A percentile compares a stretch with the other conserved stretches of the same genome.
Conservation (phyloP, 1,284 basidiomycete species). For the Ceratobasidium sp. region DNA sequence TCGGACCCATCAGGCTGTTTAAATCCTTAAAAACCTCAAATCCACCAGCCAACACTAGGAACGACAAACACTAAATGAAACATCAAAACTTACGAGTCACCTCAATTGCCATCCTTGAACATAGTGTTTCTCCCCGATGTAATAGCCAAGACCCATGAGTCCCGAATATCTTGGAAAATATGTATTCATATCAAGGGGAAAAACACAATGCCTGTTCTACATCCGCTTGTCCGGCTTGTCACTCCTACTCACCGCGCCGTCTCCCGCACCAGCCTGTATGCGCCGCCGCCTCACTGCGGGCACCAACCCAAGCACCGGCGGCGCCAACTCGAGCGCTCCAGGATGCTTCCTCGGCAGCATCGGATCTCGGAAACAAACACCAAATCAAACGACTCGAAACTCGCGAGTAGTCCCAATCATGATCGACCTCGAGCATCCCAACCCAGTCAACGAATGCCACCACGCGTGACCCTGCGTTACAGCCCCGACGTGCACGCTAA, state of each 20-base stretch:
- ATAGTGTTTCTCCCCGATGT: too few relatives aligned
- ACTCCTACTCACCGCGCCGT: constrained; percentile 12
- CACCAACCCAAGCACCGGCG: constrained; percentile 11
- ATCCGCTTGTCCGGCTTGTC: constrained; percentile 32
- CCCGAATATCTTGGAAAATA: too few relatives aligned
- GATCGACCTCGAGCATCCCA: constrained; percentile 59
- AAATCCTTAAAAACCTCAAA: too few relatives aligned
- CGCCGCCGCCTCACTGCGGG: constrained; percentile 21
- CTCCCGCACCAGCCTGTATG: neutral
- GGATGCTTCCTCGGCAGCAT: constrained; percentile 35
- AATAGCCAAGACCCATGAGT: too few relatives aligned
- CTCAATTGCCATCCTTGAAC: too few relatives aligned
- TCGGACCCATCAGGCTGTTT: too few relatives aligned
- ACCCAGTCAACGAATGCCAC: constrained; percentile 65
- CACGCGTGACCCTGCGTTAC: constrained; percentile 57
- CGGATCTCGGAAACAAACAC: neutral
- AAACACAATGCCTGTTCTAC: neutral
- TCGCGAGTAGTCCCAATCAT: constrained; percentile 58
- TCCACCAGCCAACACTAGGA: too few relatives aligned
- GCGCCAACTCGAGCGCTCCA: constrained; percentile 28
- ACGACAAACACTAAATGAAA: too few relatives aligned
- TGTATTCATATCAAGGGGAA: neutral
- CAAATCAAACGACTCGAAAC: constrained; percentile 42
- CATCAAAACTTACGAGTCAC: too few relatives aligned
- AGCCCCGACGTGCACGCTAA: constrained; percentile 43